Conservation (phyloP, 148 eudicot species). For the Vaccinium corymbosum region DNA sequence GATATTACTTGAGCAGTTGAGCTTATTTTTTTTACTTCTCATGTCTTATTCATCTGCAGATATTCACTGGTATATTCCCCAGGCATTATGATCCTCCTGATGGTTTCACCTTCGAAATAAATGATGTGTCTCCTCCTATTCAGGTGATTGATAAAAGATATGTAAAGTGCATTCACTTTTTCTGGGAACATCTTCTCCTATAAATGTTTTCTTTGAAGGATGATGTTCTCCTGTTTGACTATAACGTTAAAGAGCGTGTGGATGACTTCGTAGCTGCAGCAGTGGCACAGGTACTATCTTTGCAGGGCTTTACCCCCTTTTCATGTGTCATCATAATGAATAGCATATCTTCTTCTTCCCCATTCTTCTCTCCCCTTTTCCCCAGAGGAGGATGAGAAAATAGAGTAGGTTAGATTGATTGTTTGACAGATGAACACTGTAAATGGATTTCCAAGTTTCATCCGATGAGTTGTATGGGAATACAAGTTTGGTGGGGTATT, state of each 20-base stretch:
- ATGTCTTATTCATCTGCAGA: conserved; percentile 35
- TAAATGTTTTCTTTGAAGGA: conserved; percentile 40
- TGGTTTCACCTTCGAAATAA: conserved; percentile 68
- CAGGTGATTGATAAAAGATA: conserved; percentile 40
- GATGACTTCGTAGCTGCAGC: conserved; percentile 76
- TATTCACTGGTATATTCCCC: conserved; percentile 70
- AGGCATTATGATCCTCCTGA: conserved; percentile 70
- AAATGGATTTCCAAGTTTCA: background rate
- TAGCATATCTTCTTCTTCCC: conserved; percentile 4
- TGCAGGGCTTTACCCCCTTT: background rate
- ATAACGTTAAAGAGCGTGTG: conserved; percentile 72
- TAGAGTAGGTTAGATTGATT: background rate
- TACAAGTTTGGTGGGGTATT: background rate
- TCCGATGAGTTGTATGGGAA: background rate
- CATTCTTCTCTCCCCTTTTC: background rate
- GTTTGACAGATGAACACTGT: background rate
- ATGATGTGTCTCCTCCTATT: conserved; percentile 59
- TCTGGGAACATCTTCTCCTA: background rate
- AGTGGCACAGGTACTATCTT: conserved; percentile 53
- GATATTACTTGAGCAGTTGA: background rate
- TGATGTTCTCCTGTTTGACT: conserved; percentile 57
- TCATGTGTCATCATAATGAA: background rate
- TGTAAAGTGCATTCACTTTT: conserved; percentile 7
- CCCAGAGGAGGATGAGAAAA: background rate
- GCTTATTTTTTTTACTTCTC: background rate